Evolutionary conservation across 371 early-diverging fungal genomes (phyloP), one percentile per base, ranked within the genome.

Genomic region (Apophysomyces elegans): DNA sequence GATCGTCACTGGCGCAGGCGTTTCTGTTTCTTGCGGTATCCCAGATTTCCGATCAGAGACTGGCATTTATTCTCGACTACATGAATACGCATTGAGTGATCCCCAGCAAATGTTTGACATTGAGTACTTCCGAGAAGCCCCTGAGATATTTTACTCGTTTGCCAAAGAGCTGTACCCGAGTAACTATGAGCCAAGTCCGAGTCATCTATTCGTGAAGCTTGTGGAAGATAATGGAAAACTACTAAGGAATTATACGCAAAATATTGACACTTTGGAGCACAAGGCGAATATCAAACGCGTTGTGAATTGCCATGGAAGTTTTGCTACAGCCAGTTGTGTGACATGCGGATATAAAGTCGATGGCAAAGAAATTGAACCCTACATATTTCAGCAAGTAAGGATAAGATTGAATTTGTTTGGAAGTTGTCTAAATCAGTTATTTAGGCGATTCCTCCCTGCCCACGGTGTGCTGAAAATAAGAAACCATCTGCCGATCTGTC

Each of bases 31-130:
- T 0, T 94, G 96, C 63, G 99, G 99, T 26, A 99, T 99, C 39
- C 99, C 99, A 0, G 99, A 99, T 70, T 99, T 99, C 66, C 86
- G 99, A 47, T 99, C 99, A 9, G 90, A 93, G 47, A 90, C 90
- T 21, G 99, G 99, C n/a, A 93, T 99, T 38, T 99, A 99, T 60
- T 84, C 90, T 4, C 77, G 91, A n/a, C 69, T 93, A 18, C 80
- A 87, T 54, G 90, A 91, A 69, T 94, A 84, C 66, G 80, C 88
- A n/a, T 65, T 92, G 62, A 88, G 90, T 35, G 93, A 94, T 65
- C 93, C 93, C 4, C 92, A 94, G 72, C 90, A 94, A 64, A 94
- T 95, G 95, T 96, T 97, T 76, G 96, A 94, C 63, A 88, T 97
- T 26, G 84, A 92, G 26, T 96, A 90, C 70, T 98, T 98, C 72